Percentiles rank a stretch among this genome's conserved stretches.
These are phyloP conservation scores for Termitomyces sp. DNA, from an alignment of 768 basidiomycete genomes.

Conservation along the genomic window DNA sequence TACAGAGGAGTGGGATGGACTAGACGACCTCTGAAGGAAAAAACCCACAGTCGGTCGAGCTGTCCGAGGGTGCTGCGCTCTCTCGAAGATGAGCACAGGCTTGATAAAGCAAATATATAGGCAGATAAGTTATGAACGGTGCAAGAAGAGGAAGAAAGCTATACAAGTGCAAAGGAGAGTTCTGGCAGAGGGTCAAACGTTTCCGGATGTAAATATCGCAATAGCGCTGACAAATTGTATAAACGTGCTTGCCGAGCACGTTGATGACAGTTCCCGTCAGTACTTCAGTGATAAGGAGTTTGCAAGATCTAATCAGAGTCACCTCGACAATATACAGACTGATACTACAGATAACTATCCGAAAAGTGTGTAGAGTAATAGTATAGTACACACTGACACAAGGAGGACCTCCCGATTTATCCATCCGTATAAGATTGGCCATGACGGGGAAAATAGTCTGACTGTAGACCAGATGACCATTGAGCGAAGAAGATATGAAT, in stretches of 20 bases:
- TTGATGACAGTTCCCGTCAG: neutral
- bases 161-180: conserved; percentile 4
- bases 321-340: neutral
- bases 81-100: conserved; percentile 23
- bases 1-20: conserved; percentile 44
- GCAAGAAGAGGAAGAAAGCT: neutral
- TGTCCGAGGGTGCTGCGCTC: conserved; percentile 24
- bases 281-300: neutral
- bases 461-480: neutral
- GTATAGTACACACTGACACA: neutral
- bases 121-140: conserved; percentile 13
- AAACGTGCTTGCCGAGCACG: conserved; percentile 12
- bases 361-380: neutral
- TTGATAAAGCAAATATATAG: conserved; percentile 6
- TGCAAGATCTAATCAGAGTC: neutral
- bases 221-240: conserved; percentile 15
- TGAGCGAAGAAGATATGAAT: neutral
- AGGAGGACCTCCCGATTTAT: conserved; percentile 9
- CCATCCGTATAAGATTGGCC: conserved; percentile 5
- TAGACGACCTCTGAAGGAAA: conserved; percentile 37
- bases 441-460: neutral
- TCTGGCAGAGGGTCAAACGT: conserved; percentile 8
- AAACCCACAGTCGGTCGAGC: conserved; percentile 27
- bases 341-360: neutral
- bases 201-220: neutral